A percentile compares a stretch with the other conserved stretches of the same genome.
Conservation (phyloP, 164 flowering plant species). For the Protea cynaroides region DNA sequence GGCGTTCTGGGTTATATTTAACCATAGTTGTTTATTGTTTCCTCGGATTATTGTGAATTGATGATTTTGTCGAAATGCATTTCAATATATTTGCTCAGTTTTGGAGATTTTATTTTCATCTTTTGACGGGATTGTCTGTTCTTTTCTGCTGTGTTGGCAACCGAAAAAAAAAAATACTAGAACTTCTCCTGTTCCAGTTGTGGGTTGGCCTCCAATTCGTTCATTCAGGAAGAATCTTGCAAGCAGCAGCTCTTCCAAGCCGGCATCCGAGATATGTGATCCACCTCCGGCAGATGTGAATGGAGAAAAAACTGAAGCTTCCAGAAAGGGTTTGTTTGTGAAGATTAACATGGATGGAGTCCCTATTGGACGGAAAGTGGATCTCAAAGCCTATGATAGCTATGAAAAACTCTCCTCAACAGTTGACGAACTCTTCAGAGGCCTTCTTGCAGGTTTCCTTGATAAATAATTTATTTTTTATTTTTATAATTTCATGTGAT, state of each 20-base stretch:
- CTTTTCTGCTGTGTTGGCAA: neutral
- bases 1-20: neutral
- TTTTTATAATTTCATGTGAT: too few relatives aligned
- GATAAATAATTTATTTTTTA: too few relatives aligned
- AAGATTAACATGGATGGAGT: slow-evolving; percentile 98
- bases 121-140: neutral
- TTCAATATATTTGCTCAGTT: neutral
- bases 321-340: slow-evolving; percentile 55
- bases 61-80: neutral
- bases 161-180: too few relatives aligned
- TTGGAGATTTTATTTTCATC: neutral
- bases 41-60: neutral
- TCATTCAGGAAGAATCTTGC: slow-evolving; percentile 85
- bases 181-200: slow-evolving; percentile 73
- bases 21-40: neutral
- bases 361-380: slow-evolving; percentile 55
- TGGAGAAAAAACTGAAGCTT: slow-evolving; percentile 25
- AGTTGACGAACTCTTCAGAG: slow-evolving; percentile 27
- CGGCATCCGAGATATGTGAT: slow-evolving; percentile 32
- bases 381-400: slow-evolving; percentile 24
- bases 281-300: slow-evolving; percentile 23
- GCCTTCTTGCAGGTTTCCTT: slow-evolving; percentile 32
- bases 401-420: slow-evolving; percentile 32
- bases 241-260: slow-evolving; percentile 44
- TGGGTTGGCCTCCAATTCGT: slow-evolving; percentile 97